Evolutionary conservation across 208 protist species (phyloP).

Genomic region (Trypanosoma scelopori): DNA sequence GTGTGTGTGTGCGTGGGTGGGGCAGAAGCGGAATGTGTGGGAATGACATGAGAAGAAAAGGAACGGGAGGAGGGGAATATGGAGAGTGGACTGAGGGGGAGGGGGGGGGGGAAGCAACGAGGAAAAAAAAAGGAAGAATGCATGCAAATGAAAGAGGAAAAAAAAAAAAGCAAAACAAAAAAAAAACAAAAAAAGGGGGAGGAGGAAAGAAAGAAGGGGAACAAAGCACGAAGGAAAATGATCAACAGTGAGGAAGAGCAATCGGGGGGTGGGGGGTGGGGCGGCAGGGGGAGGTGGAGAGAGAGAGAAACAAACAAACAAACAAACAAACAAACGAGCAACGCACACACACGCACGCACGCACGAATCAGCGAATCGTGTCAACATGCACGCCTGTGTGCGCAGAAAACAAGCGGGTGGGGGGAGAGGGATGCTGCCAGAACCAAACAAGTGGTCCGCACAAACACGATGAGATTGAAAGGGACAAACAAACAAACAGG

Average conservation of each 20-base stretch:
- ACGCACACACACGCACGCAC: no score
- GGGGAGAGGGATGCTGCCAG: no score
- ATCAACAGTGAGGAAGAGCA: not conserved
- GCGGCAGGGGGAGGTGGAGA: not conserved
- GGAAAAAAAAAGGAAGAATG: constrained; percentile 7
- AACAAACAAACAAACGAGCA: not conserved
- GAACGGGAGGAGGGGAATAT: constrained; percentile 17
- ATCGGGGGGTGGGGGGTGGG: no score
- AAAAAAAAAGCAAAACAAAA: no score
- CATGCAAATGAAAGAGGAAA: constrained; percentile 1
- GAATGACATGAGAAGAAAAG: constrained; percentile 17
- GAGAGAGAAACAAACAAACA: not conserved
- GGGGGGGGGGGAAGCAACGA: constrained; percentile 1
- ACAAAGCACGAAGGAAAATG: not conserved
- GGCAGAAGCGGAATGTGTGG: not conserved
- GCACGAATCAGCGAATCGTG: no score
- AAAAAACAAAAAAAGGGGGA: constrained; percentile 6
- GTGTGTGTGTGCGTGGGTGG: not conserved
- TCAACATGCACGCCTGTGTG: not conserved
- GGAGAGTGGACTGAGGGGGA: constrained; percentile 1
- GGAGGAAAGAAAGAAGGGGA: constrained; percentile 4
- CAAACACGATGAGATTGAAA: no score
- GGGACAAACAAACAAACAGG: no score
- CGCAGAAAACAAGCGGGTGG: not conserved
- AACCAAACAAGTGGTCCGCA: no score